Evolutionary conservation across 106 monocot genomes (phyloP), one percentile per base, ranked within the genome.

Genomic region (Platanthera guangdongensis): DNA sequence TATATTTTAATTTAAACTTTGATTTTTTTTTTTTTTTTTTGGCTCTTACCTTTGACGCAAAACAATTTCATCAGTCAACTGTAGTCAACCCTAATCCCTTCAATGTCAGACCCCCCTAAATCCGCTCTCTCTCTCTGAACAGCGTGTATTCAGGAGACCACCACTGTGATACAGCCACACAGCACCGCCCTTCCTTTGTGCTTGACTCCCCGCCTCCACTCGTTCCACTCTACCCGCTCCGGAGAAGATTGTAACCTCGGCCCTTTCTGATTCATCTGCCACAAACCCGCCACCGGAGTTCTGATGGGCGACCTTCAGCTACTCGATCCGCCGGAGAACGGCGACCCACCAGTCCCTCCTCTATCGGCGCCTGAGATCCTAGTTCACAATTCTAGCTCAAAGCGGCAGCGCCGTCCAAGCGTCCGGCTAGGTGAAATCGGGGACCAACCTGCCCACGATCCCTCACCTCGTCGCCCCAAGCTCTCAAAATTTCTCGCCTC

Each of bases 341-440:
- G 75, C 32, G 50, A 47, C 18, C 9, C 18, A 5, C 32, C 71
- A n/a, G 73, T 52, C 10, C 72, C 53, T 76, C 25, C 72, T 7
- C 76, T 15, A 21, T 49, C 5, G 45, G 79, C 3, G 19, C 52
- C 52, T 47, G 16, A 12, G 46, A 50, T 45, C 52, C 46, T 59
- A 63, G 63, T 51, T 73, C 68, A 39, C 65, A n/a, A 30, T 22
- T 15, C 60, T 15, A 21, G 50, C 39, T 45, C 85, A 6, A 95
- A 95, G 84, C 89, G 95, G 62, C 89, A 88, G 80, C 91, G 92
- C 80, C 89, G 92, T 62, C 95, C 89, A 48, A 95, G 84, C 86
- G 87, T 95, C 82, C 89, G 95, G 62, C 85, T 95, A 18, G 92
- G 95, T 45, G 89, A 91, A 72, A 85, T 87, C 68, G 95, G 92